Conservation (phyloP, 768 basidiomycete species). For the Tubosaeta sp. region DNA sequence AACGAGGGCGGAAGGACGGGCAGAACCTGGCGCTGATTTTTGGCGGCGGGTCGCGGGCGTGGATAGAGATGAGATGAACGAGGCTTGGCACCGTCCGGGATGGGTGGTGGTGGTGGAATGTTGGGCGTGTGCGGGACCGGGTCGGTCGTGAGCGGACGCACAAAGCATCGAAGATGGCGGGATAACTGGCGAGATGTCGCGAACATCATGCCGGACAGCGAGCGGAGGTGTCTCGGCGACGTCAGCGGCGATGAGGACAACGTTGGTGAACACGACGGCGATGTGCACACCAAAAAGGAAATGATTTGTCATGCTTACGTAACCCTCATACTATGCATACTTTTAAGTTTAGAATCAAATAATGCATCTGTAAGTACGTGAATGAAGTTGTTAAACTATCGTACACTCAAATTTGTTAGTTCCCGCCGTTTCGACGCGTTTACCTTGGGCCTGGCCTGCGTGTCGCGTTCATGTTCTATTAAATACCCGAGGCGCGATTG, state of each 20-base stretch:
- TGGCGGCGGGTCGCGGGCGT: slow-evolving; percentile 35
- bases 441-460: too few species aligned
- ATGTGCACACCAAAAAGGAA: not conserved
- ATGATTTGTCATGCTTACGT: not conserved
- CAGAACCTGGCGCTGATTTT: slow-evolving; percentile 32
- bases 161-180: slow-evolving; percentile 13
- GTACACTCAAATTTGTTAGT: too few species aligned
- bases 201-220: slow-evolving; percentile 23
- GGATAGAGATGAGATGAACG: slow-evolving; percentile 39
- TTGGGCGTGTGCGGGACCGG: slow-evolving; percentile 23
- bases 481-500: too few species aligned
- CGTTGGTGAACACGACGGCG: not conserved
- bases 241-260: slow-evolving; percentile 4
- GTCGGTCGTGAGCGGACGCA: slow-evolving; percentile 27
- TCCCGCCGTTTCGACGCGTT: too few species aligned
- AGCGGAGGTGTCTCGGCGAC: slow-evolving; percentile 7
- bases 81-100: slow-evolving; percentile 26
- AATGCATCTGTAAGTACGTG: too few species aligned
- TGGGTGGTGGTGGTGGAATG: slow-evolving; percentile 28
- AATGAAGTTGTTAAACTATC: too few species aligned
- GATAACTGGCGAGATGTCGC: slow-evolving; percentile 12
- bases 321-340: not conserved
- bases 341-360: too few species aligned
- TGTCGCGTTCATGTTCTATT: too few species aligned
- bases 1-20: slow-evolving; percentile 65